Percentiles rank a stretch among this genome's conserved stretches.
phyloP scores from a whole-genome alignment of 2,329 filamentous ascomycete genomes.

The Nemania sp. region DNA sequence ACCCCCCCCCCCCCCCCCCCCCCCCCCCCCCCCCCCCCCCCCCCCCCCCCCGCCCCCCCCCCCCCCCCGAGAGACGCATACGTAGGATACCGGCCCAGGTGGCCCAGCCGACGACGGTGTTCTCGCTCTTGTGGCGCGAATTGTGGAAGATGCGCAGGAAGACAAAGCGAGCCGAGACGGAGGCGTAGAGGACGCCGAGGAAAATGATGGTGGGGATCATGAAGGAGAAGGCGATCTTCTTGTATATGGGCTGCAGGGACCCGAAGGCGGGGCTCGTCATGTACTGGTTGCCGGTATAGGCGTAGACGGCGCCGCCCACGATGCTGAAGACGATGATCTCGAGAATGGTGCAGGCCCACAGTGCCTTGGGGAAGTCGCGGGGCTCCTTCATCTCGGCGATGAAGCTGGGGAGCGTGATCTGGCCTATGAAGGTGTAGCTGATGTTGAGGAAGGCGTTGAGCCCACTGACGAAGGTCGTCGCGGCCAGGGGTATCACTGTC shows the following conservation, averaged over 20 bases:
- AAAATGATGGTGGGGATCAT: slow-evolving; percentile 97
- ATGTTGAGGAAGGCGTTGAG: slow-evolving; percentile 95
- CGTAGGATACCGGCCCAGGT: slow-evolving; percentile 75
- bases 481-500: slow-evolving; percentile 66
- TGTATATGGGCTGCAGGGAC: slow-evolving; percentile 76
- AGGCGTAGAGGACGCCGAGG: slow-evolving; percentile 87
- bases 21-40: no score
- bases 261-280: slow-evolving; percentile 87
- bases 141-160: slow-evolving; percentile 88
- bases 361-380: slow-evolving; percentile 87
- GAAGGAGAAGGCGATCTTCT: slow-evolving; percentile 90
- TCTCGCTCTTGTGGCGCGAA: slow-evolving; percentile 76
- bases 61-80: slow-evolving; percentile 28
- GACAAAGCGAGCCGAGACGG: slow-evolving; percentile 85
- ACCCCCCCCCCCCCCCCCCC: no score
- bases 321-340: slow-evolving; percentile 86
- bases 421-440: slow-evolving; percentile 93
- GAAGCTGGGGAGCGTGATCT: slow-evolving; percentile 92
- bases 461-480: slow-evolving; percentile 79
- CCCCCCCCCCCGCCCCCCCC: no score
- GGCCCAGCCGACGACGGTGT: slow-evolving; percentile 81
- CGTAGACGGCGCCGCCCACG: slow-evolving; percentile 80
- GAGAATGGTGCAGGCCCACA: slow-evolving; percentile 87
- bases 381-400: slow-evolving; percentile 89
- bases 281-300: slow-evolving; percentile 88